Base-by-base conservation (phyloP, 495 filamentous ascomycete genomes). In the Tuber brumale region DNA sequence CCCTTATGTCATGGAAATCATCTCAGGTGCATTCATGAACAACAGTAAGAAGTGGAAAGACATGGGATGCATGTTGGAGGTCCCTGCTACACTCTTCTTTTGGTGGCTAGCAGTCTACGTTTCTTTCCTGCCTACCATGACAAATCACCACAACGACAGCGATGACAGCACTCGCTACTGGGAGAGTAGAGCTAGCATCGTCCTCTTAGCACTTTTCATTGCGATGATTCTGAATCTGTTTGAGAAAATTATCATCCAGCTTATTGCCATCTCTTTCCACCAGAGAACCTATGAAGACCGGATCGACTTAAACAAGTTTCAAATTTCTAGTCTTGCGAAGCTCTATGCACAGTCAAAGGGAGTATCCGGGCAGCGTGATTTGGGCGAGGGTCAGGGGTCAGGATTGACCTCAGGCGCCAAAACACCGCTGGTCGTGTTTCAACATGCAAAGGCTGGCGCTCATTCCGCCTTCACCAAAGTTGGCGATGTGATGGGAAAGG, bases 261-360 rank as follows among this genome's bases (percentile, higher is more conserved):
- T 97, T 82, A 97, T 99, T 81, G 94, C 95, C 27, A 92, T 94
- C 79, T 93, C 90, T 80, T 97, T 99, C 83, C 95, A 99, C 82
- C 87, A 91, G 46, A 89, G 95, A 57, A 97, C 95, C 12, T 98
- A 98, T 77, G 90, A 92, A 39, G 93, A 96, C 81, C 89, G 95
- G 19, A 97, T 99, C 79, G 93, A 95, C 71, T 87, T 94, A 77
- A 97, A 97, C 85, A 95, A 97, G 81, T 94, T 94, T 80, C 91
- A 94, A 83, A 94, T 95, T 73, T 90, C 87, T 35, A 92, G 90
- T 80, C 84, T 97, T 74, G 89, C 91, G 1, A 94, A 93, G 84
- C 86, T 99, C 3, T 97, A 97, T 82, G 86, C 89, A 10, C 92
- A 91, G 82, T 96, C 94, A 9, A 94, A 93, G 75, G 70, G 75